phyloP scores from a whole-genome alignment of 2,329 filamentous ascomycete genomes.

The Aspergillus fumigatus region DNA sequence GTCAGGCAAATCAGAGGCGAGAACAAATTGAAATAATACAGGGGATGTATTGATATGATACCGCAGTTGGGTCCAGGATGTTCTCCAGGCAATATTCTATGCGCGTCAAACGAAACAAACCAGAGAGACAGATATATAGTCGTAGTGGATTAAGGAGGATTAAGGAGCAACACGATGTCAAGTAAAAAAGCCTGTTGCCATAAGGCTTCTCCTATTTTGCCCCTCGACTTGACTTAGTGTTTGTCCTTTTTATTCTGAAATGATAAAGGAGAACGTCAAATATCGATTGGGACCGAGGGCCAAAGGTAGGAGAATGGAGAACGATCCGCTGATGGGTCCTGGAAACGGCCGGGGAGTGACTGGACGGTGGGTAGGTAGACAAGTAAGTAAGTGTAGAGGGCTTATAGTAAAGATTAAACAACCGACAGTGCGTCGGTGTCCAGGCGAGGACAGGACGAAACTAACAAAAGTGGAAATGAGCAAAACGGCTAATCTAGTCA shows the following conservation, averaged over 20 bases:
- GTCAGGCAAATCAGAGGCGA: conserved; percentile 8
- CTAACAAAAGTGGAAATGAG: conserved; percentile 27
- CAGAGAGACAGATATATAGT: not conserved
- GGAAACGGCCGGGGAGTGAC: conserved; percentile 12
- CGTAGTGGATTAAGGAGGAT: not conserved
- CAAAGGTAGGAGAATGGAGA: conserved; percentile 14
- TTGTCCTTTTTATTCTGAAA: conserved; percentile 5
- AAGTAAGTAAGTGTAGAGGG: not conserved
- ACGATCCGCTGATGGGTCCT: conserved; percentile 17
- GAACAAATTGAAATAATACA: conserved; percentile 19
- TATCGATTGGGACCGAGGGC: conserved; percentile 13
- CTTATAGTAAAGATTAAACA: conserved; percentile 19
- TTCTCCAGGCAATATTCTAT: not conserved
- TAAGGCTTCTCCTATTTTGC: not conserved
- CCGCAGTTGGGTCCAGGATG: conserved; percentile 12
- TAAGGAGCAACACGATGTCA: not conserved
- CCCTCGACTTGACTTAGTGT: not conserved
- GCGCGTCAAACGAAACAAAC: not conserved
- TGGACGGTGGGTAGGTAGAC: conserved; percentile 12
- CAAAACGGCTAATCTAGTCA: not conserved
- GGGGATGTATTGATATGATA: conserved; percentile 9
- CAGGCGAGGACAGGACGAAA: conserved; percentile 19
- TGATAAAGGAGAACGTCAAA: conserved; percentile 12
- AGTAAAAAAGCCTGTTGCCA: not conserved
- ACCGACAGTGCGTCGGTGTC: not conserved